phyloP scores from a whole-genome alignment of 352 stramenopile species.

The Halophytophthora polymorphica region DNA sequence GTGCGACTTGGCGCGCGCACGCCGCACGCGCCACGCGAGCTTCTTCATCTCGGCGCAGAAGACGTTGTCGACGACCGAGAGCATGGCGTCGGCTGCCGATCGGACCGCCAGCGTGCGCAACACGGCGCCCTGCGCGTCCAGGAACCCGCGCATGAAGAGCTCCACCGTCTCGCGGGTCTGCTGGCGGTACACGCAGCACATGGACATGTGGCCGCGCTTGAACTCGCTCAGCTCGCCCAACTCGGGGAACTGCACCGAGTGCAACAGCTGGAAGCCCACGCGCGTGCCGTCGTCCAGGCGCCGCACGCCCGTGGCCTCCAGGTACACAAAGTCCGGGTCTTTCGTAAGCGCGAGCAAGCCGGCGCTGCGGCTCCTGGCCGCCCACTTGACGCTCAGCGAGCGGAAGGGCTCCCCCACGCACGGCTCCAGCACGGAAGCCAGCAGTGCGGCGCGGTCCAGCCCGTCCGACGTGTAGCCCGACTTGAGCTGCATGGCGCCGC shows the following conservation, averaged over 20 bases:
- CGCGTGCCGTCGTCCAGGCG: constrained; percentile 41
- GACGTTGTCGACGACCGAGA: constrained; percentile 32
- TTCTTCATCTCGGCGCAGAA: constrained; percentile 63
- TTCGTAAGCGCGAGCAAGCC: neutral
- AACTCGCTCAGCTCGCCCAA: constrained; percentile 26
- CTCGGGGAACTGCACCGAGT: constrained; percentile 51
- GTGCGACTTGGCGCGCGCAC: neutral
- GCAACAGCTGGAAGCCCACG: constrained; percentile 46
- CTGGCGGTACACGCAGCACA: constrained; percentile 49
- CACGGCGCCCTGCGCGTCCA: constrained; percentile 29
- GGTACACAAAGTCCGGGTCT: constrained; percentile 31
- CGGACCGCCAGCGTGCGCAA: constrained; percentile 32
- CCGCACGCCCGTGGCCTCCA: constrained; percentile 45
- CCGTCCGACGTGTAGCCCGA: constrained; percentile 31
- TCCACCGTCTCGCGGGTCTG: constrained; percentile 36
- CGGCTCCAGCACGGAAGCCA: constrained; percentile 28
- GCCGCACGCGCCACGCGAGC: constrained; percentile 42
- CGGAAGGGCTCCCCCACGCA: constrained; percentile 25
- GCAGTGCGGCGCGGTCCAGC: constrained; percentile 22
- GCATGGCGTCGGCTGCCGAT: constrained; percentile 28
- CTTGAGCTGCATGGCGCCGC: constrained; percentile 36
- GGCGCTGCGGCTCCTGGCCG: neutral
- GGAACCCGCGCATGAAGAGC: constrained; percentile 40
- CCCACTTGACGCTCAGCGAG: constrained; percentile 35
- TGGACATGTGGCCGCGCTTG: constrained; percentile 46